These are phyloP conservation scores for Domatiomyces globalis DNA, from an alignment of 2,329 filamentous ascomycete genomes.

Conservation along the genomic window DNA sequence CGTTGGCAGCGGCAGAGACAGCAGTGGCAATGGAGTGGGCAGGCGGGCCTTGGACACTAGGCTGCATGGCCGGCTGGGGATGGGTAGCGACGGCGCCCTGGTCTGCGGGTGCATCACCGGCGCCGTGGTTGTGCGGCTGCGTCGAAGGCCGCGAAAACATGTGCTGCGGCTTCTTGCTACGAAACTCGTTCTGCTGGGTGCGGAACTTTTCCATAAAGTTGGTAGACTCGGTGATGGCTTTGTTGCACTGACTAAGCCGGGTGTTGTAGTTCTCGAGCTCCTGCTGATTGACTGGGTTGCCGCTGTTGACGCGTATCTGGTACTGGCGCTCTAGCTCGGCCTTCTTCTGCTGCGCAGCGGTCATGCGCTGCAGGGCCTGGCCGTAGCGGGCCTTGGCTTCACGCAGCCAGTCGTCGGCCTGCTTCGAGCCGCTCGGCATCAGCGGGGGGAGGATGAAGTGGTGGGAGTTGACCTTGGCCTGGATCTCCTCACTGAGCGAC, in stretches of 20 bases:
- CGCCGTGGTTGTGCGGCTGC: slow-evolving; percentile 7
- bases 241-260: slow-evolving; percentile 17
- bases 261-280: slow-evolving; percentile 30
- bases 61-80: slow-evolving; percentile 8
- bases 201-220: slow-evolving; percentile 35
- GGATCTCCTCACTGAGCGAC: slow-evolving; percentile 32
- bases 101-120: slow-evolving; percentile 5
- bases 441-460: slow-evolving; percentile 33
- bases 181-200: slow-evolving; percentile 34
- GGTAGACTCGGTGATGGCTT: slow-evolving; percentile 25
- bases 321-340: slow-evolving; percentile 29
- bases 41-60: slow-evolving; percentile 14
- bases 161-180: slow-evolving; percentile 19
- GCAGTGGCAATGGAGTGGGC: slow-evolving; percentile 36
- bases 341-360: slow-evolving; percentile 32
- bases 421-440: slow-evolving; percentile 27
- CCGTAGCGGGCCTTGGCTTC: slow-evolving; percentile 35
- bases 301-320: slow-evolving; percentile 25
- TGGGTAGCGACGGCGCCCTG: slow-evolving; percentile 6
- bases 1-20: slow-evolving; percentile 21
- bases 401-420: slow-evolving; percentile 31
- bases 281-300: slow-evolving; percentile 26
- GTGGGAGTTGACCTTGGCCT: slow-evolving; percentile 31
- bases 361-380: slow-evolving; percentile 34
- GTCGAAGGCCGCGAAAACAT: slow-evolving; percentile 12